phyloP scores from a whole-genome alignment of 2,329 filamentous ascomycete genomes.

The Fusarium brevicatenulatum region DNA sequence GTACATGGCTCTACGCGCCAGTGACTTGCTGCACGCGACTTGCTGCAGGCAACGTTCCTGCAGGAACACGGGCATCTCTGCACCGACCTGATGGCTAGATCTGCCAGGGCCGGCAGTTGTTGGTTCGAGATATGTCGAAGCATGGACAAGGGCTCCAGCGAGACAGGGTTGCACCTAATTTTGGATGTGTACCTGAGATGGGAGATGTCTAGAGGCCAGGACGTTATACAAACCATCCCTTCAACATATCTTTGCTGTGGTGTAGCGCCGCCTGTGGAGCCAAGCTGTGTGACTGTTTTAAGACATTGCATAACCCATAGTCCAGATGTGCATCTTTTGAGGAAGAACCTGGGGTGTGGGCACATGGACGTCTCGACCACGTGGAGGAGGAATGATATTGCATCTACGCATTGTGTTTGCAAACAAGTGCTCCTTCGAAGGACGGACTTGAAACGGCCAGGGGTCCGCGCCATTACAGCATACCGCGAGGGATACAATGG shows the following conservation, averaged over 20 bases:
- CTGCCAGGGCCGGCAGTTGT: conserved; percentile 28
- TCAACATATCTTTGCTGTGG: conserved; percentile 1
- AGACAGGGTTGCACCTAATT: conserved; percentile 13
- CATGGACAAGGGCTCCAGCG: conserved; percentile 1
- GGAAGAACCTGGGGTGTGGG: neutral
- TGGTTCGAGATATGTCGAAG: conserved; percentile 24
- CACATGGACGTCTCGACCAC: conserved; percentile 15
- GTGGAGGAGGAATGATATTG: conserved; percentile 11
- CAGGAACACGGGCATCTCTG: conserved; percentile 19
- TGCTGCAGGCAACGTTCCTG: conserved; percentile 25
- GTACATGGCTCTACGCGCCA: conserved; percentile 26
- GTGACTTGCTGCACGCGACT: conserved; percentile 29
- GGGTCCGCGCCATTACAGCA: neutral
- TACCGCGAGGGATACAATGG: conserved; percentile 17
- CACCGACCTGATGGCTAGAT: conserved; percentile 15
- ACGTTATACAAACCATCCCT: conserved; percentile 12
- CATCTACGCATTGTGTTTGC: conserved; percentile 6
- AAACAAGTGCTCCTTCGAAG: neutral
- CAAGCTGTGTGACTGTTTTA: conserved; percentile 22
- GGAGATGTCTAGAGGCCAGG: neutral
- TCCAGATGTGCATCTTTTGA: conserved; percentile 10
- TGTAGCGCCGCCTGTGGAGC: conserved; percentile 27
- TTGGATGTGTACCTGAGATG: conserved; percentile 5
- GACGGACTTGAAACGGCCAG: conserved; percentile 10
- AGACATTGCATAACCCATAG: conserved; percentile 24